phyloP scores from a whole-genome alignment of 2,329 filamentous ascomycete genomes.

The Alternaria triticina region DNA sequence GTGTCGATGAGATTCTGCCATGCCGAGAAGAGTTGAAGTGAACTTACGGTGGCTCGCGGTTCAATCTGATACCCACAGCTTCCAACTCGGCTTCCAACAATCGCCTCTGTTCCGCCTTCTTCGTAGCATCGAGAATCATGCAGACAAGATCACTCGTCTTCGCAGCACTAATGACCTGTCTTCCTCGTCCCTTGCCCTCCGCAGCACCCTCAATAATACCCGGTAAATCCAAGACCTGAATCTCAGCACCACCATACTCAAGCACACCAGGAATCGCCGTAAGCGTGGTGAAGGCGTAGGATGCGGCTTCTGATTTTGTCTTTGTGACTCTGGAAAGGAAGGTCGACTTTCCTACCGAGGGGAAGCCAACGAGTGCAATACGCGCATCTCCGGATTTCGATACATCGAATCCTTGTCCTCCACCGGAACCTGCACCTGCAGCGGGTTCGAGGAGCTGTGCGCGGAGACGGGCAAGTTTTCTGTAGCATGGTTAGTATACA shows the following conservation, averaged over 20 bases:
- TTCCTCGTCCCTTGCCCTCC: slow-evolving; percentile 92
- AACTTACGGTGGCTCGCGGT: slow-evolving; percentile 80
- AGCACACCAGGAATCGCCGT: slow-evolving; percentile 97
- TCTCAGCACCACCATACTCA: slow-evolving; percentile 97
- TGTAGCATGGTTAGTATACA: slow-evolving; percentile 47
- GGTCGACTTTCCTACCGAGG: slow-evolving; percentile 97
- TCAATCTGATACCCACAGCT: slow-evolving; percentile 91
- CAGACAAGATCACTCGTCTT: slow-evolving; percentile 98
- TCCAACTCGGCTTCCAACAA: slow-evolving; percentile 91
- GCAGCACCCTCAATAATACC: slow-evolving; percentile 98
- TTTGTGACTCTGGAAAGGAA: slow-evolving; percentile 99
- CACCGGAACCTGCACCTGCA: slow-evolving; percentile 76
- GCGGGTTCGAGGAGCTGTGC: slow-evolving; percentile 93
- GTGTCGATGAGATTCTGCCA: not conserved
- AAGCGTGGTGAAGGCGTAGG: slow-evolving; percentile 96
- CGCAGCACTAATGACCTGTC: slow-evolving; percentile 96
- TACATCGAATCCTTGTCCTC: slow-evolving; percentile 83
- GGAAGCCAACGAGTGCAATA: slow-evolving; percentile 97
- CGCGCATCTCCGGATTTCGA: slow-evolving; percentile 96
- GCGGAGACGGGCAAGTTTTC: slow-evolving; percentile 92
- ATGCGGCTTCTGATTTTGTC: slow-evolving; percentile 93
- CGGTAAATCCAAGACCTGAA: slow-evolving; percentile 95
- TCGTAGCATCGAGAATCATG: slow-evolving; percentile 97
- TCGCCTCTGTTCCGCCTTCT: slow-evolving; percentile 89
- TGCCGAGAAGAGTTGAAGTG: too few species aligned